Evolutionary conservation across 495 filamentous ascomycete genomes (phyloP).

Genomic region (Aspergillus conjunctus): DNA sequence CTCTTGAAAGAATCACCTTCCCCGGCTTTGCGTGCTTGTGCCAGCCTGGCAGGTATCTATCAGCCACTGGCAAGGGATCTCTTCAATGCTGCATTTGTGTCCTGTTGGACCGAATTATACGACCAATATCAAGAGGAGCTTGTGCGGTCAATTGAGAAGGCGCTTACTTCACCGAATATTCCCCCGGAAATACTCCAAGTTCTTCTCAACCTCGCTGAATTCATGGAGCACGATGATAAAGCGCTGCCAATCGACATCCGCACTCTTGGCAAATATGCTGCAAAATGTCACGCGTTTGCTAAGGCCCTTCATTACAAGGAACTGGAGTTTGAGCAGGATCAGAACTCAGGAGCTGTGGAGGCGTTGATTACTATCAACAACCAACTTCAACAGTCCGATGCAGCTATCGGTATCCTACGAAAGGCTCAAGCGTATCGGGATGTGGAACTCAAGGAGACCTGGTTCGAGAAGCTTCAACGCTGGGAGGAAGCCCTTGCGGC

Average conservation of each 20-base stretch:
- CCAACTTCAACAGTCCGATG: conserved; percentile 94
- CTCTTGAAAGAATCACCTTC: conserved; percentile 94
- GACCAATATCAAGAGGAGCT: conserved; percentile 94
- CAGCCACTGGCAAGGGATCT: conserved; percentile 88
- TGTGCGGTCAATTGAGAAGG: conserved; percentile 91
- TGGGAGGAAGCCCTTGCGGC: conserved; percentile 98
- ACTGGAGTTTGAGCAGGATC: conserved; percentile 95
- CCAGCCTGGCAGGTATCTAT: conserved; percentile 85
- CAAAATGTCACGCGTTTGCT: conserved; percentile 93
- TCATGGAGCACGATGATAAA: conserved; percentile 99
- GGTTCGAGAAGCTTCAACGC: conserved; percentile 97
- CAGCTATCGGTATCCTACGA: conserved; percentile 92
- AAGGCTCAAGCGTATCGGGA: conserved; percentile 94
- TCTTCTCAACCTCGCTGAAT: conserved; percentile 93
- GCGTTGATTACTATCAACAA: conserved; percentile 98
- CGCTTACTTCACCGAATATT: conserved; percentile 87
- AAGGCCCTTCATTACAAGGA: conserved; percentile 99
- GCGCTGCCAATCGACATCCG: conserved; percentile 96
- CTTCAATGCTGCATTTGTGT: conserved; percentile 98
- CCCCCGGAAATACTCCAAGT: conserved; percentile 94
- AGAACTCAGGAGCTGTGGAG: conserved; percentile 92
- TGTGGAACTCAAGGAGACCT: conserved; percentile 92
- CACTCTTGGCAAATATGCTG: conserved; percentile 86
- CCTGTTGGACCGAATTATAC: conserved; percentile 97
- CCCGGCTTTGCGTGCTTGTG: conserved; percentile 90